phyloP scores from a whole-genome alignment of 108 stramenopile genomes.

The Fistulifera solaris region DNA sequence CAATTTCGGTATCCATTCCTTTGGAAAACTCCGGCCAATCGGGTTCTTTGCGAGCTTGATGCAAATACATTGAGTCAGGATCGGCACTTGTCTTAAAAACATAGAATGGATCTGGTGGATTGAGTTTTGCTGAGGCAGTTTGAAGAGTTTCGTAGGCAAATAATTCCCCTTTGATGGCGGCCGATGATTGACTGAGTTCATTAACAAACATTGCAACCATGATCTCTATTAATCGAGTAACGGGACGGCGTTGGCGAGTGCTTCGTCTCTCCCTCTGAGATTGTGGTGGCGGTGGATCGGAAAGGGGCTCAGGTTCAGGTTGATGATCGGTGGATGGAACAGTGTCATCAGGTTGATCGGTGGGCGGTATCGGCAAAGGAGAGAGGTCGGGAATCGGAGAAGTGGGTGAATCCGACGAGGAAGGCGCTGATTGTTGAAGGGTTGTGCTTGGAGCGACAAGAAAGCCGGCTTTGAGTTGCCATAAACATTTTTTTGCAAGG shows the following conservation, averaged over 20 bases:
- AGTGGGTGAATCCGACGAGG: too few species aligned
- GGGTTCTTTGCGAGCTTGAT: slow-evolving; percentile 22
- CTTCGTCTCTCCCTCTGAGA: too few species aligned
- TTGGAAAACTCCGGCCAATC: slow-evolving; percentile 17
- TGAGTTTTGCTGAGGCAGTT: neutral
- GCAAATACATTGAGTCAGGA: slow-evolving; percentile 29
- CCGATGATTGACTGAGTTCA: neutral
- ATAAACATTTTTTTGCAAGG: neutral
- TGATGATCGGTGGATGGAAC: too few species aligned
- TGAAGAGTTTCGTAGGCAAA: slow-evolving; percentile 8
- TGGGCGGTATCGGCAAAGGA: too few species aligned
- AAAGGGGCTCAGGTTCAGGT: too few species aligned
- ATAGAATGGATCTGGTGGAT: slow-evolving; percentile 6
- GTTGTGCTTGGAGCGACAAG: neutral
- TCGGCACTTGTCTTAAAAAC: slow-evolving; percentile 9
- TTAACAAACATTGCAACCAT: neutral
- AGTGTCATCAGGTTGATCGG: too few species aligned
- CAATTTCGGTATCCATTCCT: slow-evolving; percentile 17
- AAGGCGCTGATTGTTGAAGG: too few species aligned
- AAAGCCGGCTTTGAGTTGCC: slow-evolving; percentile 8
- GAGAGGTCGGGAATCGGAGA: too few species aligned
- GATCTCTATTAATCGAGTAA: slow-evolving; percentile 3
- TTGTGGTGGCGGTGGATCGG: too few species aligned
- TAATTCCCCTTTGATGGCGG: neutral
- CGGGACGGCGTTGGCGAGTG: neutral